A percentile compares a stretch with the other conserved stretches of the same genome.
phyloP scores from a whole-genome alignment of 2,329 filamentous ascomycete species.

The Cercospora sp. region DNA sequence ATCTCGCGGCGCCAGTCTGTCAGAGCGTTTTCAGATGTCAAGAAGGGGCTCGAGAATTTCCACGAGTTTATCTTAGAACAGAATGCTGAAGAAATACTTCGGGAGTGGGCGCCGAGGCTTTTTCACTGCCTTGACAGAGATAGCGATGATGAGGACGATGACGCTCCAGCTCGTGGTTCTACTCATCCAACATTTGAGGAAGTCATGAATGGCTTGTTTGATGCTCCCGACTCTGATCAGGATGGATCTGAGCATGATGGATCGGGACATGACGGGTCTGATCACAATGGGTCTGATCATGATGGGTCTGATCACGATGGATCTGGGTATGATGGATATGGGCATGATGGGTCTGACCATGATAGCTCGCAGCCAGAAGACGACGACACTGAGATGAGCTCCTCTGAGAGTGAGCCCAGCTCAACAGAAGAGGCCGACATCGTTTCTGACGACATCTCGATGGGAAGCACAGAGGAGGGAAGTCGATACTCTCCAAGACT shows the following conservation, averaged over 20 bases:
- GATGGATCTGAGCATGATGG: background rate
- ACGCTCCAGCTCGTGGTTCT: background rate
- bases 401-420: background rate
- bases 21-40: background rate
- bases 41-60: background rate
- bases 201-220: background rate
- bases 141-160: background rate
- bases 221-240: background rate
- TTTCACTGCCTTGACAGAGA: background rate
- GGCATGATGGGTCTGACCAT: background rate
- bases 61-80: background rate
- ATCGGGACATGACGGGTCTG: background rate
- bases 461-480: background rate
- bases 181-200: background rate
- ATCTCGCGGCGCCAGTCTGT: background rate
- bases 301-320: background rate
- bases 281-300: background rate
- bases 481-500: background rate
- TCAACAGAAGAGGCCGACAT: background rate
- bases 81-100: background rate
- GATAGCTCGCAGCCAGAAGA: background rate
- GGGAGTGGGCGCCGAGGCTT: background rate
- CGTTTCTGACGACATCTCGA: background rate
- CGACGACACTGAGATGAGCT: background rate
- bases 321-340: background rate